Evolutionary conservation across 78 protist species (phyloP).

Genomic region (Emiliania huxleyi): DNA sequence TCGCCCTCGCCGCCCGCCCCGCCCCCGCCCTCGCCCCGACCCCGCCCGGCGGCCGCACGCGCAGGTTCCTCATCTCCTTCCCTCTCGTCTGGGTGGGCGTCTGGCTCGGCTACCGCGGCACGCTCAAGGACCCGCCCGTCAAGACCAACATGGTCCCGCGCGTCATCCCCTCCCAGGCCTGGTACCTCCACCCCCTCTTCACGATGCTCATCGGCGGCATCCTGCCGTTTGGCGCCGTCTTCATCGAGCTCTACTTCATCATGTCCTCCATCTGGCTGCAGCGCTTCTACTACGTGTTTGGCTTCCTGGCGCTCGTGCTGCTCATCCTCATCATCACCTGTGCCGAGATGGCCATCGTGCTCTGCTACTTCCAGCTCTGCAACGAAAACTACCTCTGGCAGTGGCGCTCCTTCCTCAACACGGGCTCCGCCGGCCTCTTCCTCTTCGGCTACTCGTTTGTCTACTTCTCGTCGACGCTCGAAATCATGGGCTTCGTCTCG

Average conservation of each 20-base stretch:
- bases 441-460: neutral
- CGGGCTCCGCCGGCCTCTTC: neutral
- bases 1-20: no score
- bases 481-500: neutral
- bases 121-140: neutral
- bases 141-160: slow-evolving; percentile 43
- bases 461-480: neutral
- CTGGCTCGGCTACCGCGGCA: slow-evolving; percentile 72
- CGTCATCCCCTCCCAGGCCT: slow-evolving; percentile 47
- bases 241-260: slow-evolving; percentile 79
- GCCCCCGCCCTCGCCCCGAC: no score
- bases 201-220: slow-evolving; percentile 59
- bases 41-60: no score
- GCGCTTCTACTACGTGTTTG: slow-evolving; percentile 70
- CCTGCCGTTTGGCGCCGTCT: slow-evolving; percentile 77
- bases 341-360: slow-evolving; percentile 20
- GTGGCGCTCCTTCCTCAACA: slow-evolving; percentile 1
- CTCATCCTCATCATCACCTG: slow-evolving; percentile 13
- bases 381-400: neutral
- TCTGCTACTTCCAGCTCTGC: slow-evolving; percentile 23
- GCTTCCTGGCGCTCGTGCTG: slow-evolving; percentile 55
- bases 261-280: slow-evolving; percentile 60
- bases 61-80: slow-evolving; percentile 85
- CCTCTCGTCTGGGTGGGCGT: slow-evolving; percentile 93
- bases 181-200: slow-evolving; percentile 33